Conservation (phyloP, 2,329 filamentous ascomycete species). For the Ramichloridium luteum region DNA sequence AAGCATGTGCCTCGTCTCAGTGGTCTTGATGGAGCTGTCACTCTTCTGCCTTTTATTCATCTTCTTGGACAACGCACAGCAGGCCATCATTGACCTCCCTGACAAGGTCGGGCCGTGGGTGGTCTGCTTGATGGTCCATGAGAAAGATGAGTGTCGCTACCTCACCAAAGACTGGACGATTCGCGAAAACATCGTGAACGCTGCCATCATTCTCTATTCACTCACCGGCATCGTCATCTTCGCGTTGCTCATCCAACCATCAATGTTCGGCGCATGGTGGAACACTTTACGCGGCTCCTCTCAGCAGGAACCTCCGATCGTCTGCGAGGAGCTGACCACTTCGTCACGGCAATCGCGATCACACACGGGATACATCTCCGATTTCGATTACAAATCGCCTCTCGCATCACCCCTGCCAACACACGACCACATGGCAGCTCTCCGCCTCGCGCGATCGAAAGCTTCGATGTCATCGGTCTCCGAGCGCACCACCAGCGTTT, state of each 20-base stretch:
- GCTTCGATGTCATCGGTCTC: no score
- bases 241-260: background rate
- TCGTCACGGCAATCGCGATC: no score
- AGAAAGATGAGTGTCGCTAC: background rate
- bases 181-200: background rate
- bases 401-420: no score
- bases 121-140: background rate
- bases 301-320: no score
- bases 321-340: no score
- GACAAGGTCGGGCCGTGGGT: background rate
- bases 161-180: background rate
- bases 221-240: slow-evolving; percentile 1
- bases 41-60: background rate
- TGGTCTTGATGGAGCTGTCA: background rate
- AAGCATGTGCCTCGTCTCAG: background rate
- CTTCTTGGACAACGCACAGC: background rate
- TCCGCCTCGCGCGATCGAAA: no score
- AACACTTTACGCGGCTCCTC: no score
- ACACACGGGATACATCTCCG: no score
- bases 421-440: no score
- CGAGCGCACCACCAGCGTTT: no score
- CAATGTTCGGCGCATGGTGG: background rate
- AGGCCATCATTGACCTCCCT: background rate
- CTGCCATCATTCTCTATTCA: background rate
- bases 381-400: no score